A percentile compares a stretch with the other conserved stretches of the same genome.
phyloP scores from a whole-genome alignment of 2,329 filamentous ascomycete genomes.

The Zasmidium citrigriseum region DNA sequence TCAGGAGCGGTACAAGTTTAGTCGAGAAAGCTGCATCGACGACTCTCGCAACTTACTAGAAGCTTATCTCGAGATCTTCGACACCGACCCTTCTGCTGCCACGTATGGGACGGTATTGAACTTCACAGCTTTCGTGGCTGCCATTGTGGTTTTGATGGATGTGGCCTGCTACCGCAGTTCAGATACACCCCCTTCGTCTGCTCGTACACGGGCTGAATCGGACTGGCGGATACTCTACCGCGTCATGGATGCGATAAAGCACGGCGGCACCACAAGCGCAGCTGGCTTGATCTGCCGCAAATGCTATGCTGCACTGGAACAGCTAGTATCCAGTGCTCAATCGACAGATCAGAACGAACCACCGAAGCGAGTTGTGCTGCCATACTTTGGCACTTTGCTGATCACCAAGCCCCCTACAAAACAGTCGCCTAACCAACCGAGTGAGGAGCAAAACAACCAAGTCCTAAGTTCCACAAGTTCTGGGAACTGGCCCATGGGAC shows the following conservation, averaged over 20 bases:
- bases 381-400: conserved; percentile 13
- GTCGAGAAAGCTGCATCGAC: conserved; percentile 41
- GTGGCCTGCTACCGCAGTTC: conserved; percentile 39
- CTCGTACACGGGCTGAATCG: neutral
- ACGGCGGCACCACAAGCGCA: conserved; percentile 1
- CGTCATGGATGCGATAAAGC: conserved; percentile 5
- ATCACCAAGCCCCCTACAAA: neutral
- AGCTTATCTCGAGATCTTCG: conserved; percentile 41
- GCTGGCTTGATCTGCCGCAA: conserved; percentile 8
- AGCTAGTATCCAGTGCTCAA: conserved; percentile 4
- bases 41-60: conserved; percentile 44
- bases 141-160: conserved; percentile 46
- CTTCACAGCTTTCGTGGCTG: conserved; percentile 49
- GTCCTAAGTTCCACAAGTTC: too few relatives aligned
- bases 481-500: too few relatives aligned
- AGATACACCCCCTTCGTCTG: neutral
- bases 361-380: conserved; percentile 7
- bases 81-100: conserved; percentile 21
- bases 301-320: conserved; percentile 6
- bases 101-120: conserved; percentile 49
- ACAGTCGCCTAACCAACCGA: neutral
- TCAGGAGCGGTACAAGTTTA: conserved; percentile 41
- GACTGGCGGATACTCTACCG: conserved; percentile 7
- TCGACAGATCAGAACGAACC: neutral
- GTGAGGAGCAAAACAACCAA: too few relatives aligned